Conservation (phyloP, 2,329 filamentous ascomycete genomes). For the Furcasterigmium furcatum region DNA sequence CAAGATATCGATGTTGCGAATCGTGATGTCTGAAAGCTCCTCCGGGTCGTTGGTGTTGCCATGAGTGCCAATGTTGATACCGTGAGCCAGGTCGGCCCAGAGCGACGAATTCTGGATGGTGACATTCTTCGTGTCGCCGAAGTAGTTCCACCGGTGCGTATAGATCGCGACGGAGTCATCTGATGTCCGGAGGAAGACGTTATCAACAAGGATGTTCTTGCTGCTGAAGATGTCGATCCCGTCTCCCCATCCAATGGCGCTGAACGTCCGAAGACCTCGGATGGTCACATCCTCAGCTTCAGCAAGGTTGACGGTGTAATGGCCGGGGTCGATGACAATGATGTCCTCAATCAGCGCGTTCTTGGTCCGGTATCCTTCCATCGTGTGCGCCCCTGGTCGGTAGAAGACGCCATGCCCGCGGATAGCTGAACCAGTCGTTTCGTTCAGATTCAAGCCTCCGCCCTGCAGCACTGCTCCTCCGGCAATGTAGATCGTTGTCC, state of each 20-base stretch:
- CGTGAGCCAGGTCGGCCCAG: slow-evolving; percentile 25
- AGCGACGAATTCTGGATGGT: slow-evolving; percentile 22
- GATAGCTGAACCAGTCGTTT: too few species aligned
- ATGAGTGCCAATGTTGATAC: slow-evolving; percentile 29
- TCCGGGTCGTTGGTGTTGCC: slow-evolving; percentile 24
- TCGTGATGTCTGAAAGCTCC: slow-evolving; percentile 19
- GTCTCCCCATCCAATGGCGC: slow-evolving; percentile 14
- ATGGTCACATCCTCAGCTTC: slow-evolving; percentile 9
- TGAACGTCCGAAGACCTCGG: slow-evolving; percentile 11
- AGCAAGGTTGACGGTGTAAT: slow-evolving; percentile 10
- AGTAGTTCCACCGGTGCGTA: slow-evolving; percentile 22
- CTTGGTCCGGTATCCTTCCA: too few species aligned
- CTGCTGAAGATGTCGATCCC: slow-evolving; percentile 19
- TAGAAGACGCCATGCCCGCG: too few species aligned
- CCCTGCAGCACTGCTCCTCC: too few species aligned
- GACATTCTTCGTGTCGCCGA: slow-evolving; percentile 24
- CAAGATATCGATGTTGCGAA: slow-evolving; percentile 27
- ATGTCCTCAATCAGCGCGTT: slow-evolving; percentile 22
- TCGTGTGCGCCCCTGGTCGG: too few species aligned
- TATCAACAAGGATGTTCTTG: slow-evolving; percentile 18
- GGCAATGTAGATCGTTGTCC: too few species aligned
- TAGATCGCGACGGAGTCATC: slow-evolving; percentile 29
- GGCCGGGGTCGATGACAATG: slow-evolving; percentile 8
- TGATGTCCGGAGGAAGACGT: slow-evolving; percentile 26
- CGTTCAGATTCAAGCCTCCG: too few species aligned